Evolutionary conservation across 148 eudicot genomes (phyloP), one percentile per base, ranked within the genome.

Genomic region (Diospyros kaki): DNA sequence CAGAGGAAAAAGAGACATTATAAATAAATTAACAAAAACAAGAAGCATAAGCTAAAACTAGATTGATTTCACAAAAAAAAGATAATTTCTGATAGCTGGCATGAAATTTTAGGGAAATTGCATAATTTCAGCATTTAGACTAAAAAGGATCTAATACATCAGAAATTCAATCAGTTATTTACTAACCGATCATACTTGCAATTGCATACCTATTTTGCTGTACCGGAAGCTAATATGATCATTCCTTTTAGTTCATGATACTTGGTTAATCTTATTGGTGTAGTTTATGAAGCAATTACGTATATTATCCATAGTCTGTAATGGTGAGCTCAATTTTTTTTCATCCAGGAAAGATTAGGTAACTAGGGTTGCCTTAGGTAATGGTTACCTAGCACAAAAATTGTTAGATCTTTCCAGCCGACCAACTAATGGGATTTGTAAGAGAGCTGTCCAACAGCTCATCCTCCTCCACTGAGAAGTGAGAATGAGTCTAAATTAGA

Each of bases 1-100:
- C 28, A 43, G 50, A 80, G 67, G 73, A 14, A 42, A 52, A 39
- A 78, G 52, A 48, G 52, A 28, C 28, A 28, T 28, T 28, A 28
- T 28, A 28, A 28, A 28, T 28, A 64, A 45, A 52, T 41, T 45
- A 38, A n/a, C 42, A 39, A 28, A 4, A 39, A 41, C 38, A 46
- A 44, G 43, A 10, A 56, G 13, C 58, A 59, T 13, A 42, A 43
- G 43, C 61, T 73, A 44, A 28, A 52, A 73, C 9, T 39, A 12
- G 61, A 78, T 58, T 11, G 58, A 71, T 75, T 74, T 28, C 60
- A 46, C 43, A 78, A 45, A 68, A 1, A 5, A 15, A 13, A 41
- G 48, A 15, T 44, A n/a, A 53, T 38, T 52, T 28, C 13, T 18
- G 45, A 11, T 48, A 28, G 56, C 14, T 7, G 71, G 15, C 53